Conservation (phyloP, 2,329 filamentous ascomycete genomes). For the Hypoxylon sp. region DNA sequence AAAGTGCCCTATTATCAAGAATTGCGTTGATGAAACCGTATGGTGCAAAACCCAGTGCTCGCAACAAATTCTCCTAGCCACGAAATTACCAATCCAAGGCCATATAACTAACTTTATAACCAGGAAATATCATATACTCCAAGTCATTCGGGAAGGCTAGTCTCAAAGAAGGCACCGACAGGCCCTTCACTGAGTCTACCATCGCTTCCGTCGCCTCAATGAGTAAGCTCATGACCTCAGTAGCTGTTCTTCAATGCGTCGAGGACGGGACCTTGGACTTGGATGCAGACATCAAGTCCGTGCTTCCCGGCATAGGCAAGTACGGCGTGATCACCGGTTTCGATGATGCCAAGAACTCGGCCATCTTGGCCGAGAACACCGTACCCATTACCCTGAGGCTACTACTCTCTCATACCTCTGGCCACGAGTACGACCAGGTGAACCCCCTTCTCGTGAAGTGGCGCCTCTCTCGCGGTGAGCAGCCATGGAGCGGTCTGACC, state of each 20-base stretch:
- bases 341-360: slow-evolving; percentile 55
- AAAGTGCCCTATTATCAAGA: not conserved
- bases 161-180: slow-evolving; percentile 41
- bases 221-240: slow-evolving; percentile 62
- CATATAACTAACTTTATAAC: slow-evolving; percentile 6
- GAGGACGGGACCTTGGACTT: slow-evolving; percentile 63
- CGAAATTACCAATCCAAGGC: not conserved
- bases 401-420: slow-evolving; percentile 65
- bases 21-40: not conserved
- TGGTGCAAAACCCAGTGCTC: not conserved
- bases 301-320: slow-evolving; percentile 62
- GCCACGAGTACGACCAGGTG: slow-evolving; percentile 60
- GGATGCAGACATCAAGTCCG: slow-evolving; percentile 58
- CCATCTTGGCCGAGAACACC: slow-evolving; percentile 51
- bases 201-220: slow-evolving; percentile 46
- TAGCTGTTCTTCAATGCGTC: slow-evolving; percentile 67
- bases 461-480: slow-evolving; percentile 45
- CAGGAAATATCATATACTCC: slow-evolving; percentile 45
- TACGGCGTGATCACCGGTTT: slow-evolving; percentile 64
- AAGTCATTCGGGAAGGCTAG: slow-evolving; percentile 44
- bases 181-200: slow-evolving; percentile 43
- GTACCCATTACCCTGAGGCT: slow-evolving; percentile 62
- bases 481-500: slow-evolving; percentile 36
- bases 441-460: slow-evolving; percentile 50
- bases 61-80: not conserved